phyloP scores from a whole-genome alignment of 257 asterid genomes.

The Anisodus acutangulus region DNA sequence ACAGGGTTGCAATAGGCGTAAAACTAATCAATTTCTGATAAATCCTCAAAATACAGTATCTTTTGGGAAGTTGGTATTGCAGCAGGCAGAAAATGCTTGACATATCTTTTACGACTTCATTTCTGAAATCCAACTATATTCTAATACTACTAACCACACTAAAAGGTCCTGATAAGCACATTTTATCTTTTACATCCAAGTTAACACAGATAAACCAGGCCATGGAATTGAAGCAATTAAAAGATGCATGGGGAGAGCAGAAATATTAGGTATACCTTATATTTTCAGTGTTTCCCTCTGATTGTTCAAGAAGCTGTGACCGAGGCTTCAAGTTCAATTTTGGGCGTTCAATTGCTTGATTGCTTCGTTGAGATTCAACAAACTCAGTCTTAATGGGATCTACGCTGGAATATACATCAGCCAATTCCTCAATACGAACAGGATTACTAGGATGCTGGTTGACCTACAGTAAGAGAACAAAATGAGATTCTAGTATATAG shows the following conservation, averaged over 20 bases:
- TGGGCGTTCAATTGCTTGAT: conserved; percentile 63
- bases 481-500: conserved; percentile 7
- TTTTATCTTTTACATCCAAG: background rate
- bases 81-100: background rate
- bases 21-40: conserved; percentile 9
- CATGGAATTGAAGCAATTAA: background rate
- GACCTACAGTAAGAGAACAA: conserved; percentile 42
- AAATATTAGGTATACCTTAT: conserved; percentile 54
- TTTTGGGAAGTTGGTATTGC: background rate
- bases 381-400: conserved; percentile 44
- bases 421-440: conserved; percentile 42
- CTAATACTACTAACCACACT: background rate
- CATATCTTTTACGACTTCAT: background rate
- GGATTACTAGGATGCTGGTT: conserved; percentile 53
- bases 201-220: background rate
- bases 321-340: conserved; percentile 77
- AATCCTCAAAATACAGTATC: conserved; percentile 22
- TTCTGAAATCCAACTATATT: background rate
- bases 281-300: conserved; percentile 51
- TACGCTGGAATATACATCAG: conserved; percentile 43
- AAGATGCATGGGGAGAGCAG: conserved; percentile 21
- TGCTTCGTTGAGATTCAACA: conserved; percentile 43
- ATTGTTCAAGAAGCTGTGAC: conserved; percentile 56
- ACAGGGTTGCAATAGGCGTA: background rate
- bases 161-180: conserved; percentile 9